Base-by-base conservation (phyloP, 495 filamentous ascomycete species). In the Lichina pygmaea region DNA sequence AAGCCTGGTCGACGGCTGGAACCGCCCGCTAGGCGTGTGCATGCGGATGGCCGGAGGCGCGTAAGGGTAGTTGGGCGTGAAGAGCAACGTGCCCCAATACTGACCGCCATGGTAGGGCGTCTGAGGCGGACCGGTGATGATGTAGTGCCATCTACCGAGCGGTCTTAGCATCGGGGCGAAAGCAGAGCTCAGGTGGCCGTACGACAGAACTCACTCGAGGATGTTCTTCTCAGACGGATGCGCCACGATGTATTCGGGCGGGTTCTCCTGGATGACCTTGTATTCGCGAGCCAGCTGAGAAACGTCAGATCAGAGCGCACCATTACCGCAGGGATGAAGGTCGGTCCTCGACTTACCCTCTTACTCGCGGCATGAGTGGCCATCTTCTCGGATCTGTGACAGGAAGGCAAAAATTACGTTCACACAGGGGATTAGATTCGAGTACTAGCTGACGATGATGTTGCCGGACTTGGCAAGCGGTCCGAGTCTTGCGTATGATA, bases 61-160 rank as follows among this genome's bases (percentile, higher is more conserved):
- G 59, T 93, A 97, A 17, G 89, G 89, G 58, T 97, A 97, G 63
- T 92, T 83, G 8, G 84, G 73, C 24, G 89, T 89, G 59, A 97
- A 97, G 46, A 86, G 77, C 34, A 97, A 64, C 0, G 91, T 94
- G 38, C 89, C 89, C 89, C 89, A 97, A 64, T 95, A 97, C 57
- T 97, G 89, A 36, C 89, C 89, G 61, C 75, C 73, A 54, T 91
- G 75, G 60, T 95, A 97, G 0, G 89, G 86, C 2, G 89, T 97
- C 24, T 78, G 68, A 50, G 86, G 81, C n/a, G 89, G 89, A 6
- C 89, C 91, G 17, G 85, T 93, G 40, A 97, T 75, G 55, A 95
- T 86, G 62, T 93, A 97, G 63, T 97, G 89, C 89, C 86, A 97
- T 67, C 79, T 84, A 48, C 9, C 33, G 10, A 33, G 43, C 6